Base-by-base conservation (phyloP, 768 basidiomycete genomes). In the Galerina sulciceps region DNA sequence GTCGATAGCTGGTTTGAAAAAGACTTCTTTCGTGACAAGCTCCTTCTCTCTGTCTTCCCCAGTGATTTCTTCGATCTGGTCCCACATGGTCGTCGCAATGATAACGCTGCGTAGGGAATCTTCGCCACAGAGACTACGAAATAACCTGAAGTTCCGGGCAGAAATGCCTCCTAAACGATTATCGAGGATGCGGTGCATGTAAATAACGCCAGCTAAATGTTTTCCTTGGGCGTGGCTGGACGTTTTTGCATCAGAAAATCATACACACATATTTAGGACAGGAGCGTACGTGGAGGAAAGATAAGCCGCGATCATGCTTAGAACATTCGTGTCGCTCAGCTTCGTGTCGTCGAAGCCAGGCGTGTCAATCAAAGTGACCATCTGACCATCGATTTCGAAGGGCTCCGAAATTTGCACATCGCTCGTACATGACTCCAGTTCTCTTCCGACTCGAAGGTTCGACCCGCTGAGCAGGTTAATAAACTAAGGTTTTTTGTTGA, bases 311-410 rank as follows among this genome's bases (percentile, higher is more conserved):
- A 85, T 84, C 76, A 82, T 76, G 43, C 74, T 77, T 38, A 85
- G 68, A 13, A 85, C 69, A 14, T 80, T 80, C 0, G 78, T 74
- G 51, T 85, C 84, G 45, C 75, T 80, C 47, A 72, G 74, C 3
- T 68, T 73, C 3, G 83, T 81, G 63, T 86, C 84, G 59, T 85
- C 85, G 55, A 86, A 86, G 5, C 85, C 85, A 0, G 85, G 85
- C 0, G 85, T 87, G 61, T 87, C 86, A 45, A 87, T 78, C 15
- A 87, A 66, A 0, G 71, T 78, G 36, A 86, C 73, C 14, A 54
- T 65, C 10, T 68, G 69, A 2, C 77, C 81, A 40, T 81, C 77
- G 10, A 84, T 65, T 22, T 70, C 60, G 63, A 85, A 83, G 0
- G 79, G 70, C 9, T 73, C 59, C 0, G 80, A 73, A 3, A 76